Percentiles rank a stretch among this genome's conserved stretches.
Conservation (phyloP, 2,329 filamentous ascomycete species). For the Monilinia polystroma region DNA sequence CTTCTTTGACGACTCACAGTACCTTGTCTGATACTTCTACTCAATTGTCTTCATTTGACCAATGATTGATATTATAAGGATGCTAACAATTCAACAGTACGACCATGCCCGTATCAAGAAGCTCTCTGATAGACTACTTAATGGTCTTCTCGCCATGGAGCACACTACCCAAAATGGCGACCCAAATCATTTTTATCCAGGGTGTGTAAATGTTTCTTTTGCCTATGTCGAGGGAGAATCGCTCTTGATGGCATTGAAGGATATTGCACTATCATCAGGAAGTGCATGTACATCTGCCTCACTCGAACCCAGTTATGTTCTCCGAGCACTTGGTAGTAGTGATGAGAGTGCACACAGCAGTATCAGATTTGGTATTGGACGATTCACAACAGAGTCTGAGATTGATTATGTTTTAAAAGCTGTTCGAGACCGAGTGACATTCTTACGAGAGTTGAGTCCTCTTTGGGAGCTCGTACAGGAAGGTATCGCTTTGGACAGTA, state of each 20-base stretch:
- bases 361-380: constrained; percentile 95
- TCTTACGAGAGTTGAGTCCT: constrained; percentile 90
- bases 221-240: constrained; percentile 98
- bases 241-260: constrained; percentile 95
- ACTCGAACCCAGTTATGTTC: constrained; percentile 92
- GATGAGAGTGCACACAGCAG: constrained; percentile 98
- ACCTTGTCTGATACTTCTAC: constrained; percentile 36
- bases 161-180: constrained; percentile 93
- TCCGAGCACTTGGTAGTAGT: constrained; percentile 90
- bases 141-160: constrained; percentile 82
- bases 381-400: constrained; percentile 92
- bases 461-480: constrained; percentile 98
- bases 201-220: constrained; percentile 97
- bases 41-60: constrained; percentile 32
- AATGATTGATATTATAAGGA: constrained; percentile 32
- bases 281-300: constrained; percentile 97
- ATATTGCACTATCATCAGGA: constrained; percentile 94
- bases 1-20: constrained; percentile 41
- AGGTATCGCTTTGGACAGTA: constrained; percentile 90
- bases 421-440: constrained; percentile 84
- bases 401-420: constrained; percentile 98
- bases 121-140: constrained; percentile 79
- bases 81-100: constrained; percentile 60
- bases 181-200: constrained; percentile 79
- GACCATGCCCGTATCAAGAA: constrained; percentile 80